phyloP scores from a whole-genome alignment of 2,329 filamentous ascomycete genomes.

The Rugonectria rugulosa region DNA sequence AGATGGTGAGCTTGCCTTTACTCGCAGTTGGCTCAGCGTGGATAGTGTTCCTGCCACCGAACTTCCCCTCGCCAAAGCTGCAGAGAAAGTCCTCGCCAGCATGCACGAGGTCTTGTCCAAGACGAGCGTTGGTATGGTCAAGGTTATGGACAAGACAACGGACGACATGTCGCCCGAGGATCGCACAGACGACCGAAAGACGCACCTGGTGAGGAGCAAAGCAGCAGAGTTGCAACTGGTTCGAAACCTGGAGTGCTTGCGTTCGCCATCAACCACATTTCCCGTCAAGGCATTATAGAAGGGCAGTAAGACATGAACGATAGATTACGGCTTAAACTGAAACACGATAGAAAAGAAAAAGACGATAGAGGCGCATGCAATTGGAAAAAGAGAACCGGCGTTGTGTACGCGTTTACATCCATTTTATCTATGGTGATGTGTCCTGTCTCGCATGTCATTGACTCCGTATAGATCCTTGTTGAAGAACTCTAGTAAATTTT shows the following conservation, averaged over 20 bases:
- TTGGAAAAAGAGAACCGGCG: conserved; percentile 9
- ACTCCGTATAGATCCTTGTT: not conserved
- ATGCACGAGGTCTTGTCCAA: conserved; percentile 86
- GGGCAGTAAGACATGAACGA: not conserved
- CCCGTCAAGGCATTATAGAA: conserved; percentile 60
- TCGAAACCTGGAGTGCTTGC: conserved; percentile 73
- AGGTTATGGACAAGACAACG: conserved; percentile 53
- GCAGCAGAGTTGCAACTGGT: conserved; percentile 90
- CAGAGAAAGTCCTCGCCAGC: conserved; percentile 86
- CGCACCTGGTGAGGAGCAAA: conserved; percentile 76
- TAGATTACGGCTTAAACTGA: conserved; percentile 1
- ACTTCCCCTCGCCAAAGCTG: conserved; percentile 82
- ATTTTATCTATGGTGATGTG: conserved; percentile 14
- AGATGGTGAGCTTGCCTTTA: conserved; percentile 56
- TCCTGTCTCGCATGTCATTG: conserved; percentile 5
- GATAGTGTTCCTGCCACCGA: conserved; percentile 74
- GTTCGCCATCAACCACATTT: conserved; percentile 71
- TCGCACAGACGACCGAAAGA: conserved; percentile 59
- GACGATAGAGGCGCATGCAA: conserved; percentile 29
- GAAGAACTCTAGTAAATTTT: conserved; percentile 8
- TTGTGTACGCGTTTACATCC: conserved; percentile 6
- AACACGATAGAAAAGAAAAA: conserved; percentile 12
- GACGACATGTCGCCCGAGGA: conserved; percentile 53
- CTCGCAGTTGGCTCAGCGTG: conserved; percentile 75
- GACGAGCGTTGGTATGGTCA: conserved; percentile 70